Evolutionary conservation across 192 early-diverging fungal genomes (phyloP), one percentile per base, ranked within the genome.

Genomic region (Coemansia guatemalensis): DNA sequence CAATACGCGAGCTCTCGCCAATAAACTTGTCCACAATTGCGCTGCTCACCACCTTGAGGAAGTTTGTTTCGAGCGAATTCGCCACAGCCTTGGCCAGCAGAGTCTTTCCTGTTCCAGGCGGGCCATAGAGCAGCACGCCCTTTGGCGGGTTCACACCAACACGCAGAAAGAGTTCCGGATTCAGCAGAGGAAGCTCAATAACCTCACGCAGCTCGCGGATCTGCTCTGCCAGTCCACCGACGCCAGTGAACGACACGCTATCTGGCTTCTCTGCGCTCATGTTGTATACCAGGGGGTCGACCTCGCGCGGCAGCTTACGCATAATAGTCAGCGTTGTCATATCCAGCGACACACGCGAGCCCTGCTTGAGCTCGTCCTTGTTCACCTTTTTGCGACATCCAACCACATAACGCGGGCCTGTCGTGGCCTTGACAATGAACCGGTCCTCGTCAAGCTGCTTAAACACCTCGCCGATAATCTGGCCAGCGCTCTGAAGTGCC

Each of bases 291-390:
- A 98, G 86, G 39, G 97, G 97, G 75, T 99, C 97, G 0, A 99
- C 96, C 64, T 99, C 97, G 25, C 97, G 85, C 41, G 97, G 97
- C 27, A 99, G 85, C 69, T 95, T 89, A 39, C 97, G 90, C 97
- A 99, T 99, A 64, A 99, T 99, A n/a, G 97, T 99, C 65, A 99
- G 83, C 7, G 97, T 99, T 22, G 97, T 99, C 94, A 99, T 99
- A 74, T 99, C 97, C 53, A 99, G 83, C 5, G 97, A 89, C n/a
- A 99, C 97, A 48, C 97, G 93, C 35, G 93, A 87, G n/a, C 95
- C 95, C 67, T 93, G 92, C 73, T 95, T 97, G 27, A 99, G 83
- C 68, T 97, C 95, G 49, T 88, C 90, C 76, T 98, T 98, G 60
- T 94, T 89, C 44, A 99, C 87, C 63, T 92, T 94, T 64, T 88